phyloP scores from a whole-genome alignment of 164 flowering plant genomes.

The Paratinospora sagittata region DNA sequence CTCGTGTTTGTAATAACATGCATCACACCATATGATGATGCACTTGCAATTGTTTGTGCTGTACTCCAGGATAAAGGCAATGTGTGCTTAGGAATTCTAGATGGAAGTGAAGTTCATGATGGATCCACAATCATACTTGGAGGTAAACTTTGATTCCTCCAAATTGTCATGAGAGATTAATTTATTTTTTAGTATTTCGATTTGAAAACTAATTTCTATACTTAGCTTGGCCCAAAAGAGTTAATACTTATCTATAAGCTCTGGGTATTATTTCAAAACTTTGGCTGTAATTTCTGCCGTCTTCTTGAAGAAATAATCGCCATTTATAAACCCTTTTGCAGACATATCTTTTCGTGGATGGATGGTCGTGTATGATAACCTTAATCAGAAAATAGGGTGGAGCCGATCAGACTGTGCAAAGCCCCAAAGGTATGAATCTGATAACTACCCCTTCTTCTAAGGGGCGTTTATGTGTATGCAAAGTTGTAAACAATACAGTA shows the following conservation, averaged over 20 bases:
- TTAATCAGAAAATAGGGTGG: slow-evolving; percentile 66
- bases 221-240: neutral
- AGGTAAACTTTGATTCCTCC: slow-evolving; percentile 33
- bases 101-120: slow-evolving; percentile 61
- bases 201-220: neutral
- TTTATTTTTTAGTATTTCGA: neutral
- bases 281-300: slow-evolving; percentile 1
- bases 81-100: slow-evolving; percentile 74
- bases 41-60: slow-evolving; percentile 5
- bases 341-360: slow-evolving; percentile 62
- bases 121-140: slow-evolving; percentile 61
- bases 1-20: neutral
- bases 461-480: neutral
- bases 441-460: slow-evolving; percentile 23
- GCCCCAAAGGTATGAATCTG: slow-evolving; percentile 29
- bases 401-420: slow-evolving; percentile 41
- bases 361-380: slow-evolving; percentile 62
- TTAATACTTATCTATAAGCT: neutral
- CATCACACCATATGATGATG: neutral
- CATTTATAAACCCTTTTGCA: slow-evolving; percentile 20
- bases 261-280: neutral
- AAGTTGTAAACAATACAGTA: neutral
- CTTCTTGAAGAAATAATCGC: neutral
- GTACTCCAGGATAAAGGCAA: slow-evolving; percentile 57
- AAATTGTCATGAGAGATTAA: neutral